A percentile compares a stretch with the other conserved stretches of the same genome.
These are phyloP conservation scores for Rhexocercosporidium sp. DNA, from an alignment of 2,329 filamentous ascomycete species.

Conservation along the genomic window DNA sequence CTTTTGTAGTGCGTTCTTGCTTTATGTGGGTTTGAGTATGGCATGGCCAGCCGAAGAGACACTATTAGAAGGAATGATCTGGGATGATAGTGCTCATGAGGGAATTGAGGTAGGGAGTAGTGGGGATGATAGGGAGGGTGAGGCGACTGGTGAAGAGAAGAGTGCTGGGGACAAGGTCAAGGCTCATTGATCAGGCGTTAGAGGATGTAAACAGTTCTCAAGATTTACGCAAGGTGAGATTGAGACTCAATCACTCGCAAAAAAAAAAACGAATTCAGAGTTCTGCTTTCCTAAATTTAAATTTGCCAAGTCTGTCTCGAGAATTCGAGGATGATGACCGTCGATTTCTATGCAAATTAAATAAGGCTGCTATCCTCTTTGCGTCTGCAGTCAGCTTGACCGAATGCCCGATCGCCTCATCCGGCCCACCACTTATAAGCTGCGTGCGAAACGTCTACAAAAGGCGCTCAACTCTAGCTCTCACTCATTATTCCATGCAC, in stretches of 20 bases:
- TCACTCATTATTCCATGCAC: not conserved
- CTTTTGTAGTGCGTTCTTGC: conserved; percentile 2
- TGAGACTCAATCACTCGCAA: no score
- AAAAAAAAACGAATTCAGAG: no score
- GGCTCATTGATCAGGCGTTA: not conserved
- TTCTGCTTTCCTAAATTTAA: no score
- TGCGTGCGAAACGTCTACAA: not conserved
- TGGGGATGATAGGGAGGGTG: not conserved
- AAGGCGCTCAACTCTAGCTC: not conserved
- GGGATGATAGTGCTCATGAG: conserved; percentile 2
- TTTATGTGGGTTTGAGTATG: not conserved
- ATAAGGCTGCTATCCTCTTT: no score
- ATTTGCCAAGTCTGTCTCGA: no score
- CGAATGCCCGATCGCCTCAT: not conserved
- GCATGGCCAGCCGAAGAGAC: conserved; percentile 5
- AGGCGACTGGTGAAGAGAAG: not conserved
- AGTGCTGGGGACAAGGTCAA: not conserved
- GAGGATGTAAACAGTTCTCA: not conserved
- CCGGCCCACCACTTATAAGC: not conserved
- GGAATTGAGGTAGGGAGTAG: not conserved
- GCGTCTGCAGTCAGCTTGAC: no score
- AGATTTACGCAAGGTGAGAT: no score
- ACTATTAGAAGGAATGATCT: not conserved
- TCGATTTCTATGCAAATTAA: no score
- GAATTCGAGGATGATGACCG: no score